Percentiles rank a stretch among this genome's conserved stretches.
Conservation (phyloP, 345 rosid species). For the Physaria fendleri region DNA sequence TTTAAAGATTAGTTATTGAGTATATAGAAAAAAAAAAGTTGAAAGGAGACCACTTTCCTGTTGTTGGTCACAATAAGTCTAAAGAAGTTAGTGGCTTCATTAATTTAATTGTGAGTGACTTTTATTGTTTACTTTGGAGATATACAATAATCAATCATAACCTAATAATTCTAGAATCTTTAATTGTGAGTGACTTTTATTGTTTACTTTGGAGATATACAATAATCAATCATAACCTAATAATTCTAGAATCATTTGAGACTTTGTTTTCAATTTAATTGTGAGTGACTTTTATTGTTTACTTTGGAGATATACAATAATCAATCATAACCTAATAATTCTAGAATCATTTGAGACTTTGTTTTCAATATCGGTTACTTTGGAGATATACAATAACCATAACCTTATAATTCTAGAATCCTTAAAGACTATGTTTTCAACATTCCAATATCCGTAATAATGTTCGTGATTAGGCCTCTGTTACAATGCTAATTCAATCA, state of each 20-base stretch:
- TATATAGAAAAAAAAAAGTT: slow-evolving; percentile 28
- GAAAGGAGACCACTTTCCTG: slow-evolving; percentile 47
- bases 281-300: slow-evolving; percentile 12
- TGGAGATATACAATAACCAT: background rate
- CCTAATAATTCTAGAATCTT: too few species aligned
- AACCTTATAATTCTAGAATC: slow-evolving; percentile 9
- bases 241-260: too few species aligned
- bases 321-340: background rate
- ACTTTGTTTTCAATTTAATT: too few species aligned
- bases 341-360: slow-evolving; percentile 21
- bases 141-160: background rate
- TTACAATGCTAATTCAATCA: background rate
- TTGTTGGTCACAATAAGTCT: slow-evolving; percentile 61
- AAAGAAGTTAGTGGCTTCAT: slow-evolving; percentile 44
- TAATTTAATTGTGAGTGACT: slow-evolving; percentile 25
- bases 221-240: background rate
- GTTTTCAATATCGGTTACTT: background rate
- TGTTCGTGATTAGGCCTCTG: background rate
- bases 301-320: background rate
- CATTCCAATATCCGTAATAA: too few species aligned
- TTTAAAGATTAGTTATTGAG: background rate
- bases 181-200: slow-evolving; percentile 18
- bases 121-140: background rate
- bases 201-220: background rate
- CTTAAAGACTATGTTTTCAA: slow-evolving; percentile 4